These are phyloP conservation scores for Hericium alpestre DNA, from an alignment of 768 basidiomycete genomes.

Conservation along the genomic window DNA sequence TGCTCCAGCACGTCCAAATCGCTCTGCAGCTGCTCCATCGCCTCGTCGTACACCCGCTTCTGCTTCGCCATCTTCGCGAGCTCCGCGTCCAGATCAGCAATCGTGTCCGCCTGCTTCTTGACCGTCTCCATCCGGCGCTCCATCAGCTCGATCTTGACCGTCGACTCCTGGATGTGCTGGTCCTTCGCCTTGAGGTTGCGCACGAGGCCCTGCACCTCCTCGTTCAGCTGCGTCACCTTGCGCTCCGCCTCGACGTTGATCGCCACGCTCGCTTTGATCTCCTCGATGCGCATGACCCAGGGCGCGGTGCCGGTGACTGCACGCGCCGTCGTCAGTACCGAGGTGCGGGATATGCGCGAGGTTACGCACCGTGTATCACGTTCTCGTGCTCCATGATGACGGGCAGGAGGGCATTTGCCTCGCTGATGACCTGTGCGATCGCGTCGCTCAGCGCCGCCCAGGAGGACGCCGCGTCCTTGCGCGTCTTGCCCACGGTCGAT, in stretches of 20 bases:
- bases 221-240: conserved; percentile 73
- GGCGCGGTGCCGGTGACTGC: conserved; percentile 69
- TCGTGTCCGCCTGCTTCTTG: conserved; percentile 82
- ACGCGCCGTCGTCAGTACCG: neutral
- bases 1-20: conserved; percentile 82
- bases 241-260: conserved; percentile 90
- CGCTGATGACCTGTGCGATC: conserved; percentile 58
- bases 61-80: conserved; percentile 76
- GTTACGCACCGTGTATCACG: conserved; percentile 59
- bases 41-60: conserved; percentile 83
- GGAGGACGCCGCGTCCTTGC: conserved; percentile 51
- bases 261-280: conserved; percentile 74
- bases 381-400: conserved; percentile 66
- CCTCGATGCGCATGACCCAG: conserved; percentile 73
- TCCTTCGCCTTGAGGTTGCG: conserved; percentile 83
- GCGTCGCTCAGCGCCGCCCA: conserved; percentile 74
- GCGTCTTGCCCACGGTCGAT: conserved; percentile 57
- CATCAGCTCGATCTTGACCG: conserved; percentile 91
- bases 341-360: no score
- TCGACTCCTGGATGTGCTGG: conserved; percentile 77
- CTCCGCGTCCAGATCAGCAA: conserved; percentile 72
- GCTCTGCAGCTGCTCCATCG: conserved; percentile 84
- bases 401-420: conserved; percentile 62
- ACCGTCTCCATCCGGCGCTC: conserved; percentile 85
- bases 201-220: conserved; percentile 81